Conservation (phyloP, 2,329 filamentous ascomycete species). For the Curvularia eragrostidis region DNA sequence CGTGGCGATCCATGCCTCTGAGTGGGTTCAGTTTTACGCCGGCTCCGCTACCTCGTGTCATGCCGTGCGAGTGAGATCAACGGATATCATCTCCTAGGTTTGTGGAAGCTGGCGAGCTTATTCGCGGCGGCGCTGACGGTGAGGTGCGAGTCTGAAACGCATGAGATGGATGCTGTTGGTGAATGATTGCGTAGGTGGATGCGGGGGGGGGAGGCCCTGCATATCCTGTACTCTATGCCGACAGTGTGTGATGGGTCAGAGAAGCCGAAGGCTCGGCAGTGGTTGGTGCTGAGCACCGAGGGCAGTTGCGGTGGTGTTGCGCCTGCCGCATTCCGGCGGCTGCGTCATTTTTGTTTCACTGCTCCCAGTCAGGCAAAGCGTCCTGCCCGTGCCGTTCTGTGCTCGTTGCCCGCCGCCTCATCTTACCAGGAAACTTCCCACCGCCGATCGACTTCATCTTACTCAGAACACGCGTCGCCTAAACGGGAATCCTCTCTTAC, state of each 20-base stretch:
- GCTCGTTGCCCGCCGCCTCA: neutral
- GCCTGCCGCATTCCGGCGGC: conserved; percentile 5
- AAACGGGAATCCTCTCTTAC: neutral
- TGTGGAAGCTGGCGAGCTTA: neutral
- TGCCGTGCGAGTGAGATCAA: conserved; percentile 10
- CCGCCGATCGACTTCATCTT: neutral
- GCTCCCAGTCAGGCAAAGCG: conserved; percentile 1
- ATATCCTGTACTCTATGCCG: neutral
- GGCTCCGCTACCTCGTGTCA: conserved; percentile 16
- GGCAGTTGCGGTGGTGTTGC: conserved; percentile 2
- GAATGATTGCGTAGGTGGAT: neutral
- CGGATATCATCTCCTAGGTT: neutral
- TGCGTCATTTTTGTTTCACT: conserved; percentile 16
- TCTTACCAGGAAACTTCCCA: neutral
- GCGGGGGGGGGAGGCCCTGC: neutral
- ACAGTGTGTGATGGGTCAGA: neutral
- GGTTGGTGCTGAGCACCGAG: neutral
- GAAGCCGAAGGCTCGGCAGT: conserved; percentile 6
- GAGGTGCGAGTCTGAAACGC: neutral
- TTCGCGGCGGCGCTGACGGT: neutral
- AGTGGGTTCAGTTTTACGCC: conserved; percentile 16
- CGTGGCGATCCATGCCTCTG: conserved; percentile 34
- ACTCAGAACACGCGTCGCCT: conserved; percentile 1
- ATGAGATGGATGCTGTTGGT: neutral
- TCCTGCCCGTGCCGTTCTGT: neutral